Percentiles rank a stretch among this genome's conserved stretches.
phyloP scores from a whole-genome alignment of 2,329 filamentous ascomycete species.

The Thyridium curvatum region DNA sequence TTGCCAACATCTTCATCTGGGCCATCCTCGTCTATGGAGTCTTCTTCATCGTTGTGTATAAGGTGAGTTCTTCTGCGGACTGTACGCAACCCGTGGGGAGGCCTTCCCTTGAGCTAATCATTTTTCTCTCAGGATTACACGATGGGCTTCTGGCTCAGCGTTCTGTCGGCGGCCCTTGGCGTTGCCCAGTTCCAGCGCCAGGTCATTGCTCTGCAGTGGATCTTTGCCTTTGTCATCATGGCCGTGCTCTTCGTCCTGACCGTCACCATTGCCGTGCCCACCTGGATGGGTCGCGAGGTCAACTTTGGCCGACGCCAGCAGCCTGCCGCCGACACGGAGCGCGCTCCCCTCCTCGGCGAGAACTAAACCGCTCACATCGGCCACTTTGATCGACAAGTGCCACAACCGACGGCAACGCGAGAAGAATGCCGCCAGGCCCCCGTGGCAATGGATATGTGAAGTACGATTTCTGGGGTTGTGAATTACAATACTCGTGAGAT shows the following conservation, averaged over 20 bases:
- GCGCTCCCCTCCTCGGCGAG: slow-evolving; percentile 55
- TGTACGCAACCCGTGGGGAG: too few species aligned
- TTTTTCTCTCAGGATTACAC: slow-evolving; percentile 51
- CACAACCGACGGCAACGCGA: too few species aligned
- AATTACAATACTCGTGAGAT: too few species aligned
- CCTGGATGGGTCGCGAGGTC: slow-evolving; percentile 52
- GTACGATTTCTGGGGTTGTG: too few species aligned
- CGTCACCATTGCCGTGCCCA: slow-evolving; percentile 57
- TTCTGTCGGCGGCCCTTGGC: slow-evolving; percentile 68
- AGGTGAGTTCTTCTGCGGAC: slow-evolving; percentile 45
- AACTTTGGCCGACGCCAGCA: slow-evolving; percentile 37
- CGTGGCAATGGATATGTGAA: neutral
- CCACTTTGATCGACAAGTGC: too few species aligned
- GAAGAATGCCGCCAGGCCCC: too few species aligned
- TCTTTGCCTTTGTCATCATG: slow-evolving; percentile 84
- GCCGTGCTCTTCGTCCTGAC: slow-evolving; percentile 65
- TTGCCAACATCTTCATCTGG: slow-evolving; percentile 88
- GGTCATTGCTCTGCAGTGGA: slow-evolving; percentile 79
- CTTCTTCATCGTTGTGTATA: slow-evolving; percentile 69
- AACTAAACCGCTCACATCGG: slow-evolving; percentile 15
- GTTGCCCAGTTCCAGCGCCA: slow-evolving; percentile 70
- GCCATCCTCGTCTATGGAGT: slow-evolving; percentile 68
- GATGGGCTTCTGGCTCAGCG: slow-evolving; percentile 72
- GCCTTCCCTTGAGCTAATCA: neutral
- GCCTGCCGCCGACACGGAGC: slow-evolving; percentile 43